phyloP scores from a whole-genome alignment of 2,329 filamentous ascomycete genomes.

The Exophiala calicioides region DNA sequence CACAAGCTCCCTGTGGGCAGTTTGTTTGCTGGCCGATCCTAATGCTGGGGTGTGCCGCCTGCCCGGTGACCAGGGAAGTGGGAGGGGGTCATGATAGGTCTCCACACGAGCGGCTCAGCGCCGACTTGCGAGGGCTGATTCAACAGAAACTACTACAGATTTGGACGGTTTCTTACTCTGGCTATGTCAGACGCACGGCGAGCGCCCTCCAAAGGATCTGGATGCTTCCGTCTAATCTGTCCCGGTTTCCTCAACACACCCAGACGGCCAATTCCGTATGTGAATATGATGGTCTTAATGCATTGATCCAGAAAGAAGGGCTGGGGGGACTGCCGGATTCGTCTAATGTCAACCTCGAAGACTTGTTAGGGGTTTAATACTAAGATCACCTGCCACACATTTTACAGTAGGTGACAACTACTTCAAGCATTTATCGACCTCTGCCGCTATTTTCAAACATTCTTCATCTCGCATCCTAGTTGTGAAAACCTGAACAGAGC shows the following conservation, averaged over 20 bases:
- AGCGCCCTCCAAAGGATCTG: constrained; percentile 20
- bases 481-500: constrained; percentile 35
- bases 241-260: not conserved
- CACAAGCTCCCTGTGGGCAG: constrained; percentile 17
- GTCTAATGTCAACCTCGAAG: no score
- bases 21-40: constrained; percentile 27
- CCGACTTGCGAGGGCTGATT: constrained; percentile 16
- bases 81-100: not conserved
- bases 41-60: constrained; percentile 23
- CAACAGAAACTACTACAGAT: constrained; percentile 19
- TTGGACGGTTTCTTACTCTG: constrained; percentile 25
- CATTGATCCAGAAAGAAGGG: constrained; percentile 18
- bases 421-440: constrained; percentile 34
- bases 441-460: constrained; percentile 33
- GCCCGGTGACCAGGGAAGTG: constrained; percentile 11
- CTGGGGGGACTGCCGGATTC: constrained; percentile 11
- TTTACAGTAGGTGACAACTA: not conserved
- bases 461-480: constrained; percentile 36
- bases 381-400: no score
- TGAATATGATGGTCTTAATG: constrained; percentile 22
- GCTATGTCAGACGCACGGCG: constrained; percentile 20
- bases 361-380: no score
- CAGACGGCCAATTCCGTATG: not conserved
- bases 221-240: constrained; percentile 17
- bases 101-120: not conserved